A percentile compares a stretch with the other conserved stretches of the same genome.
Conservation (phyloP, 208 protist species). For the Acanthamoeba rhysodes region DNA sequence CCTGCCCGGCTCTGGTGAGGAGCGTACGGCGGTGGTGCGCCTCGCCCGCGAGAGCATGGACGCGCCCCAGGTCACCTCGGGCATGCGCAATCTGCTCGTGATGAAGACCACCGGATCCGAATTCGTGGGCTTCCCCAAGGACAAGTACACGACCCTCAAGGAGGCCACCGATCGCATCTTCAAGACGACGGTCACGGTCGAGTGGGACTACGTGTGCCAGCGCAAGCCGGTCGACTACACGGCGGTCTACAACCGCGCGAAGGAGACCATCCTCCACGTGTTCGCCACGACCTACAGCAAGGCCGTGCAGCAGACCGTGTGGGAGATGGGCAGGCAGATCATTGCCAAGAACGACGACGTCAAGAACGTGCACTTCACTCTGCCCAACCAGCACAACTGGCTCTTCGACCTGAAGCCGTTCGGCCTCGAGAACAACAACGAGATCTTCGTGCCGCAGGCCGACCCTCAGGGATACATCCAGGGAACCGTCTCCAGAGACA, state of each 20-base stretch:
- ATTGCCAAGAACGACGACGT: constrained; percentile 62
- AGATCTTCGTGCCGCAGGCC: constrained; percentile 81
- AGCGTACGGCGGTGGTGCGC: constrained; percentile 36
- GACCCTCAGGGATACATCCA: constrained; percentile 86
- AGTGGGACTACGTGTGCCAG: constrained; percentile 69
- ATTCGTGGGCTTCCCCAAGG: constrained; percentile 82
- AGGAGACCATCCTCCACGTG: constrained; percentile 20
- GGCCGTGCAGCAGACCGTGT: constrained; percentile 86
- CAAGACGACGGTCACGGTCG: constrained; percentile 70
- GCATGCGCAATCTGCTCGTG: constrained; percentile 80
- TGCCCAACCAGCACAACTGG: constrained; percentile 83
- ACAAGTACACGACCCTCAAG: constrained; percentile 83
- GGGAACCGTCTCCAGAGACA: constrained; percentile 77
- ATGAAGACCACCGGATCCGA: constrained; percentile 86
- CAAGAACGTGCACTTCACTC: constrained; percentile 67
- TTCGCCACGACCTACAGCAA: constrained; percentile 76
- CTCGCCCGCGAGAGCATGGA: background rate
- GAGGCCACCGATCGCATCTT: constrained; percentile 85
- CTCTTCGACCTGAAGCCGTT: constrained; percentile 78
- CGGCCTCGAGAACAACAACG: constrained; percentile 79
- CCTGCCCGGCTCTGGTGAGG: constrained; percentile 40
- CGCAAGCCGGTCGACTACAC: background rate
- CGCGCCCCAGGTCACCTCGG: constrained; percentile 29
- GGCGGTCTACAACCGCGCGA: constrained; percentile 5
- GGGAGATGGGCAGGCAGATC: constrained; percentile 51